These are phyloP conservation scores for Hymenoscyphus repandus DNA, from an alignment of 2,329 filamentous ascomycete species.

Conservation along the genomic window DNA sequence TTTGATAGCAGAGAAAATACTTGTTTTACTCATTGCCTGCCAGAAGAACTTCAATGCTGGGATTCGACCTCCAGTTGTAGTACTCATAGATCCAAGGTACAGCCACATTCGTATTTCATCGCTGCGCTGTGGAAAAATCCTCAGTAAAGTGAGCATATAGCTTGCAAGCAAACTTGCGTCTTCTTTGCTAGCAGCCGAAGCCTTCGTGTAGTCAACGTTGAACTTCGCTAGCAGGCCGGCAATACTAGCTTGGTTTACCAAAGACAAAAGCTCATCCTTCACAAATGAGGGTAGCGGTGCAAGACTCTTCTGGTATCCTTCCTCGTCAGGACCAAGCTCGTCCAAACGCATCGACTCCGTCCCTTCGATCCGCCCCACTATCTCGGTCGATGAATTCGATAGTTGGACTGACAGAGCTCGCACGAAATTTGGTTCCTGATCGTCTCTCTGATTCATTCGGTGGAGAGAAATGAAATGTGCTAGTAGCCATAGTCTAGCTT, in stretches of 20 bases:
- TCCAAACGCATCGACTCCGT: constrained; percentile 39
- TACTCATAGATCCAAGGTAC: constrained; percentile 57
- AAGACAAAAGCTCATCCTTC: constrained; percentile 57
- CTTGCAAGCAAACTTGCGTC: constrained; percentile 73
- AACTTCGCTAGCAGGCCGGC: constrained; percentile 38
- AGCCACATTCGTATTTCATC: constrained; percentile 95
- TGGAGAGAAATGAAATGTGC: constrained; percentile 61
- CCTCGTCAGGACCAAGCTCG: constrained; percentile 22
- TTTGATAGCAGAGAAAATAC: constrained; percentile 51
- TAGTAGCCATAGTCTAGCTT: constrained; percentile 55
- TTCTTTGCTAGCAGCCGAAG: constrained; percentile 25
- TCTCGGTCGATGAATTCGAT: constrained; percentile 45
- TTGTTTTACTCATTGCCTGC: constrained; percentile 56
- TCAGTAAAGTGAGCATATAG: constrained; percentile 79
- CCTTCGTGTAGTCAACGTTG: constrained; percentile 26
- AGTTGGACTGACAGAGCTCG: constrained; percentile 50
- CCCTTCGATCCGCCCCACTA: constrained; percentile 41
- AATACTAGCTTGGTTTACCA: constrained; percentile 73
- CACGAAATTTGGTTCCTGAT: constrained; percentile 39
- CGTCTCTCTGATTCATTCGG: constrained; percentile 33
- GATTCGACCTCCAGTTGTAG: constrained; percentile 34
- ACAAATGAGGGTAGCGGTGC: constrained; percentile 50
- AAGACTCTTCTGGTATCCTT: constrained; percentile 11
- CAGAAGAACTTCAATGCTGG: constrained; percentile 83
- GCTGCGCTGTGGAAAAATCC: constrained; percentile 73